Base-by-base conservation (phyloP, 257 asterid genomes). In the Schizonepeta tenuifolia region DNA sequence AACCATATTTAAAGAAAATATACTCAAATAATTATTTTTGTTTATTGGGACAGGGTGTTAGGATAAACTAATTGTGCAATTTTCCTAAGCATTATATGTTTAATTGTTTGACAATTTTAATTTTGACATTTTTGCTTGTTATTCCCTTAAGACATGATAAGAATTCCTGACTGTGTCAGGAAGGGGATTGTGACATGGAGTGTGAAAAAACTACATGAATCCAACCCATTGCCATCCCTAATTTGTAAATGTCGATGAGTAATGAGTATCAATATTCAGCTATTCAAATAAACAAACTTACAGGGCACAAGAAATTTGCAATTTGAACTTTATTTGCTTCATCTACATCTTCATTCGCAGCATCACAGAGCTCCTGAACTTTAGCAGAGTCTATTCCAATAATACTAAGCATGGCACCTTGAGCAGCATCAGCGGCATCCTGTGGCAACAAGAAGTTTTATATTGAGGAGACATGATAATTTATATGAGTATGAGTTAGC, bases 381-480 rank as follows among this genome's bases (percentile, higher is more conserved):
- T 92, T 95, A 20, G 85, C 89, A 0, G 99, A 87, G 85, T 90
- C 99, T 61, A 92, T 87, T 41, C 99, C 99, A 60, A 95, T 88
- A 76, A 95, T 72, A 80, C 99, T 95, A 73, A 95, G 97, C 99
- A 95, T 95, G 21, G 96, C 96, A 81, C 99, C 80, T 77, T 92
- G 81, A 68, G 93, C 91, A 75, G 98, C 96, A 85, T 95, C 97
- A 77, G 99, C 86, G 70, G 99, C 99, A 44, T 86, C 97, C 98
- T 94, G 83, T 28, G 67, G 79, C 15, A 41, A 65, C 43, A 72
- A 17, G 15, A 56, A 74, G 11, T 46, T 36, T 38, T 64, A 44
- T 51, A 50, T 76, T 40, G 49, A 70, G 65, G 47, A 55, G 40
- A 13, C 22, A 9, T 50, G 49, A 73, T 43, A 70, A 35, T 44